Conservation (phyloP, 176 grass and related monocot genomes). For the Juncus inflexus region DNA sequence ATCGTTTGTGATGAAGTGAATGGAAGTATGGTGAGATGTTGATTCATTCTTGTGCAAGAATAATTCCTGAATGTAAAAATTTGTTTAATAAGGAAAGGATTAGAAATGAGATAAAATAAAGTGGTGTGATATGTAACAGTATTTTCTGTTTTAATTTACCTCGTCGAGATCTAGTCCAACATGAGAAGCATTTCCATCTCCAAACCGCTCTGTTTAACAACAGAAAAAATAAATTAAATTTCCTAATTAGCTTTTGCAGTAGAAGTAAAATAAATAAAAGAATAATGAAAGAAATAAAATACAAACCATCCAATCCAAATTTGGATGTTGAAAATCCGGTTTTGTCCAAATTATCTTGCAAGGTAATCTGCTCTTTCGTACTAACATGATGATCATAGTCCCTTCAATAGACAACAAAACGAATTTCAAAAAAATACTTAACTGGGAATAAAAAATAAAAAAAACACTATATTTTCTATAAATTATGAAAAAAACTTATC, state of each 20-base stretch:
- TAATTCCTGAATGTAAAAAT: constrained; percentile 52
- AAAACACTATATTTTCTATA: not conserved
- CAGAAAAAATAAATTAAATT: constrained; percentile 2
- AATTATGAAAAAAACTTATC: too few species aligned
- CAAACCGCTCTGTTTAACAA: constrained; percentile 84
- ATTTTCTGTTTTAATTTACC: constrained; percentile 41
- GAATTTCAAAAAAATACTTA: not conserved
- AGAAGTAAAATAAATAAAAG: too few species aligned
- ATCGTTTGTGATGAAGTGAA: constrained; percentile 44
- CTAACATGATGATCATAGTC: constrained; percentile 93
- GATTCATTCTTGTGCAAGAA: constrained; percentile 58
- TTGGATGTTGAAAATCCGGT: constrained; percentile 66
- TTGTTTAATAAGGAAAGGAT: constrained; percentile 9
- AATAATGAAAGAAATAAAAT: not conserved
- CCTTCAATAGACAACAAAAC: constrained; percentile 36
- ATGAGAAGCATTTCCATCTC: constrained; percentile 95
- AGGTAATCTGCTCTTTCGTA: constrained; percentile 97
- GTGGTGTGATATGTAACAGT: not conserved
- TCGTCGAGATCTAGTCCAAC: constrained; percentile 96
- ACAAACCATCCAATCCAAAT: constrained; percentile 98
- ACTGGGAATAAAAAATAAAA: not conserved
- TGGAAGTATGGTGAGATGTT: constrained; percentile 31
- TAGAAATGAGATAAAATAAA: not conserved
- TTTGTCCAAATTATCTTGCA: constrained; percentile 92
- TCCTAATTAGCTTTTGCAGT: constrained; percentile 11